phyloP scores from a whole-genome alignment of 108 stramenopile genomes.

The Nannochloropsis granulata region DNA sequence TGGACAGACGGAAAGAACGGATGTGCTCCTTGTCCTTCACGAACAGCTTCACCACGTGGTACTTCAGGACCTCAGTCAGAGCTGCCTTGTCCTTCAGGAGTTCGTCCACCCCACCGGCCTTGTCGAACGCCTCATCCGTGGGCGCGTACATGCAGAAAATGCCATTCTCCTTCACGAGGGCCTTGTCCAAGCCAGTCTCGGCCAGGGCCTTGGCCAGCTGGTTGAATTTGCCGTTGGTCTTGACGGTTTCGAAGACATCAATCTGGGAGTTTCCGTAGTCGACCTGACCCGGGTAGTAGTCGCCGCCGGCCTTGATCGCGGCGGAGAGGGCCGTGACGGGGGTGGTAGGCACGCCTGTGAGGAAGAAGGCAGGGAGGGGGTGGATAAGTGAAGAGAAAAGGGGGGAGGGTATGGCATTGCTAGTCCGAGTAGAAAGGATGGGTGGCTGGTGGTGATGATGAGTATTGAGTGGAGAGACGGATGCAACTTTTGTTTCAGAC shows the following conservation, averaged over 20 bases:
- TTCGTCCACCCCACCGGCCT: background rate
- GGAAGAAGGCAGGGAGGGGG: background rate
- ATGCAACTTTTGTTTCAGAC: no score
- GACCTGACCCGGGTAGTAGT: background rate
- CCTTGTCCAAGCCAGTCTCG: background rate
- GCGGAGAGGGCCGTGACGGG: background rate
- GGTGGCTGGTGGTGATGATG: no score
- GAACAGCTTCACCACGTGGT: background rate
- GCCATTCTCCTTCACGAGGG: background rate
- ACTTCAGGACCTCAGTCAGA: background rate
- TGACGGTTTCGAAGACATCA: background rate
- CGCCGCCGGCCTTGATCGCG: background rate
- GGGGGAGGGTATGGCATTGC: background rate
- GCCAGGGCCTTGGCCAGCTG: background rate
- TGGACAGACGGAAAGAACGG: background rate
- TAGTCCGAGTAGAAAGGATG: no score
- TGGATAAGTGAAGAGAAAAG: background rate
- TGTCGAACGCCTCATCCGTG: background rate
- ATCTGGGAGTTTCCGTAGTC: background rate
- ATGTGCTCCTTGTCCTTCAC: background rate
- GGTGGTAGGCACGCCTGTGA: background rate
- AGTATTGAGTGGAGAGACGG: no score
- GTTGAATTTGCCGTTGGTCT: background rate
- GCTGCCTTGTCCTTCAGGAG: background rate
- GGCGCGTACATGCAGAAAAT: background rate